Evolutionary conservation across 2,329 filamentous ascomycete genomes (phyloP).

Genomic region (Venturia pyrina): DNA sequence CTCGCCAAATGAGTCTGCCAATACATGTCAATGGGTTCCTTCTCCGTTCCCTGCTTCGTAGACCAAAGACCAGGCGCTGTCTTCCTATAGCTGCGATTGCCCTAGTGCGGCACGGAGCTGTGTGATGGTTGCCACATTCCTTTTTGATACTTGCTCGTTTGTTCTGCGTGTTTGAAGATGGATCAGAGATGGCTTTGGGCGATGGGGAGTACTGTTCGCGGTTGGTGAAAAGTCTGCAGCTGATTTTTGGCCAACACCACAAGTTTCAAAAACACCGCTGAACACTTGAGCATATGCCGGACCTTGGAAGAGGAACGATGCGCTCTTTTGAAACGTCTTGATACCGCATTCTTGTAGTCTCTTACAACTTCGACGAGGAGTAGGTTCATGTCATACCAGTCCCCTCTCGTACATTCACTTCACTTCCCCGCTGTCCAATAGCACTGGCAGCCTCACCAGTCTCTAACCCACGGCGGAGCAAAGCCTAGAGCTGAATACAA

Average conservation of each 20-base stretch:
- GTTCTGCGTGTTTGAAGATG: background rate
- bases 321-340: background rate
- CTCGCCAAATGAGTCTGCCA: slow-evolving; percentile 6
- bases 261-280: background rate
- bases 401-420: too few relatives aligned
- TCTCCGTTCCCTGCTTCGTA: slow-evolving; percentile 12
- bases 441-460: too few relatives aligned
- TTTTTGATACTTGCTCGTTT: background rate
- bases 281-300: background rate
- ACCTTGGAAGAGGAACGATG: too few relatives aligned
- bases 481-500: too few relatives aligned
- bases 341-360: background rate
- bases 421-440: too few relatives aligned
- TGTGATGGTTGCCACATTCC: slow-evolving; percentile 8
- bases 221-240: background rate
- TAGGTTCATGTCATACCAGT: too few relatives aligned
- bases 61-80: slow-evolving; percentile 6
- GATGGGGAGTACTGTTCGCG: background rate
- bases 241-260: background rate
- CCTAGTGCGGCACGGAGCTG: slow-evolving; percentile 8
- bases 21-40: slow-evolving; percentile 8
- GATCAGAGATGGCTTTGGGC: background rate
- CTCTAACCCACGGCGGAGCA: too few relatives aligned
- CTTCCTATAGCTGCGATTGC: slow-evolving; percentile 11
- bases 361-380: background rate